Conservation (phyloP, 2,329 filamentous ascomycete species). For the Trichoderma brevicompactum region DNA sequence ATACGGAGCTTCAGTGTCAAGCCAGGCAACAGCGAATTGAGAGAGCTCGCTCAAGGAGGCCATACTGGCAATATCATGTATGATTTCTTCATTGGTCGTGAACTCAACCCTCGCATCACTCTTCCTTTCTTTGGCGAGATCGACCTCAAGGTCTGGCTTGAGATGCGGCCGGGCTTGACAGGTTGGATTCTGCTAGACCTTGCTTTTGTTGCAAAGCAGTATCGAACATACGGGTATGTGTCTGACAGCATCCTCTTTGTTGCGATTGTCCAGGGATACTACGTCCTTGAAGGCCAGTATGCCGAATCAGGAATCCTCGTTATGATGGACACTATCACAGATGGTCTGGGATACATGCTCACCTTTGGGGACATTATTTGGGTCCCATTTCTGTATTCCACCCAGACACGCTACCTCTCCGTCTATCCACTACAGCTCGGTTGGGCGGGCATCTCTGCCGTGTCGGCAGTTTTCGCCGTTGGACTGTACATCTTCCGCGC, state of each 20-base stretch:
- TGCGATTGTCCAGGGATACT: constrained; percentile 73
- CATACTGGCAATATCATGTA: constrained; percentile 82
- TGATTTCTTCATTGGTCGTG: constrained; percentile 95
- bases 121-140: constrained; percentile 79
- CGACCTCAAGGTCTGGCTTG: constrained; percentile 86
- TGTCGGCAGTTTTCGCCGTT: constrained; percentile 65
- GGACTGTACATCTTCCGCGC: constrained; percentile 88
- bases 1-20: constrained; percentile 77
- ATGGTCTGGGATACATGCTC: constrained; percentile 93
- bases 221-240: constrained; percentile 76
- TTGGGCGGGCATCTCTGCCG: constrained; percentile 61
- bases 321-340: constrained; percentile 88
- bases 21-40: constrained; percentile 67
- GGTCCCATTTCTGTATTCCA: constrained; percentile 85
- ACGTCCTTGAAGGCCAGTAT: constrained; percentile 80
- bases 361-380: constrained; percentile 87
- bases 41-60: constrained; percentile 79
- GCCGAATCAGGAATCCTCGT: constrained; percentile 85
- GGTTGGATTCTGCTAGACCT: constrained; percentile 84
- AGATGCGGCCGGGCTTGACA: constrained; percentile 83
- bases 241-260: constrained; percentile 84
- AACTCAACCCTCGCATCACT: constrained; percentile 82
- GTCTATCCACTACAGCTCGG: constrained; percentile 78
- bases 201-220: constrained; percentile 83
- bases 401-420: constrained; percentile 81